Evolutionary conservation across 192 early-diverging fungal genomes (phyloP).

Genomic region (Gorgonomyces haynaldii): DNA sequence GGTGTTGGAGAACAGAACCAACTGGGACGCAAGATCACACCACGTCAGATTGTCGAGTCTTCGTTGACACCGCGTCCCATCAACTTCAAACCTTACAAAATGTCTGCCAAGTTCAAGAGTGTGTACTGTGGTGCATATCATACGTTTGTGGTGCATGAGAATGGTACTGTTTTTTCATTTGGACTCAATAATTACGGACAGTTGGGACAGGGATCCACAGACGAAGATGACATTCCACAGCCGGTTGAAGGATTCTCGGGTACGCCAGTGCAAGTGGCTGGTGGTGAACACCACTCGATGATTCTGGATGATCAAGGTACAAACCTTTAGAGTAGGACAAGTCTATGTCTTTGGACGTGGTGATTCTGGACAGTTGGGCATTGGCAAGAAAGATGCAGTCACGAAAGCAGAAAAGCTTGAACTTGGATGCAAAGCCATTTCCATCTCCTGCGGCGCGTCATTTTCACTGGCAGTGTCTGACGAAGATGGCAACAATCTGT

Average conservation of each 20-base stretch:
- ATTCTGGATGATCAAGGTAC: slow-evolving; percentile 59
- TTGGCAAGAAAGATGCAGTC: slow-evolving; percentile 21
- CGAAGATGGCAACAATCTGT: slow-evolving; percentile 41
- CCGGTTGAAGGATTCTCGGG: slow-evolving; percentile 37
- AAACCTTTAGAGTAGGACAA: slow-evolving; percentile 24
- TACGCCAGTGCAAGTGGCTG: slow-evolving; percentile 44
- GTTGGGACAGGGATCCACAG: slow-evolving; percentile 51
- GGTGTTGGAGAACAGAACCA: slow-evolving; percentile 83
- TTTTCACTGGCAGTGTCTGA: slow-evolving; percentile 28
- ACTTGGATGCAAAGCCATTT: slow-evolving; percentile 18
- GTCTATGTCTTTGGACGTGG: slow-evolving; percentile 77
- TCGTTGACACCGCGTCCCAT: slow-evolving; percentile 27
- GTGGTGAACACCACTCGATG: slow-evolving; percentile 77
- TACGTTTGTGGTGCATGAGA: slow-evolving; percentile 64
- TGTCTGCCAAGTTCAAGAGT: slow-evolving; percentile 41
- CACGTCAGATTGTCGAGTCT: slow-evolving; percentile 33
- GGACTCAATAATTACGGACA: slow-evolving; percentile 89
- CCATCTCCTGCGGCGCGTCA: slow-evolving; percentile 45
- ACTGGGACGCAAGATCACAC: slow-evolving; percentile 69
- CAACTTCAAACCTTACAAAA: slow-evolving; percentile 51
- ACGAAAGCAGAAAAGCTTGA: slow-evolving; percentile 39
- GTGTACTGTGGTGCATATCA: slow-evolving; percentile 76
- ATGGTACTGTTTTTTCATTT: slow-evolving; percentile 61
- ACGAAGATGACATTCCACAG: slow-evolving; percentile 38
- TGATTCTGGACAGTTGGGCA: slow-evolving; percentile 75